phyloP scores from a whole-genome alignment of 176 grass and related monocot genomes.

The Aegilops tauschii region DNA sequence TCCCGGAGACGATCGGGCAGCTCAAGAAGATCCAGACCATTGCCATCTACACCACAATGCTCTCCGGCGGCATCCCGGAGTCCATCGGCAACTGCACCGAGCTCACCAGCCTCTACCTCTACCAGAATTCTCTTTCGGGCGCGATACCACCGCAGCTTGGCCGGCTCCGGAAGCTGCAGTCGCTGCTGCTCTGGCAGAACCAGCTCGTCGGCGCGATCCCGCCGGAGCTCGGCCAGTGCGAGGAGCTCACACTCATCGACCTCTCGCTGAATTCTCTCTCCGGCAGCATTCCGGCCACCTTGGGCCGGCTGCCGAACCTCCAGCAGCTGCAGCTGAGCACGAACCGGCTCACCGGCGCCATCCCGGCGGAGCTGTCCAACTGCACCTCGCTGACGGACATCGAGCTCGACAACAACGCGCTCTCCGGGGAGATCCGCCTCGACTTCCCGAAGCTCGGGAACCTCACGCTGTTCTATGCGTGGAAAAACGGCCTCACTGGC shows the following conservation, averaged over 20 bases:
- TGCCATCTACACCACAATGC: conserved; percentile 81
- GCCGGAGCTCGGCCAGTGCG: conserved; percentile 68
- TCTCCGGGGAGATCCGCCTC: conserved; percentile 73
- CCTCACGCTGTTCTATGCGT: conserved; percentile 95
- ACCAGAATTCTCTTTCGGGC: conserved; percentile 87
- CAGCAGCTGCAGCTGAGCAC: conserved; percentile 93
- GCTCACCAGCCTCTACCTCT: conserved; percentile 82
- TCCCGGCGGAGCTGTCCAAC: conserved; percentile 78
- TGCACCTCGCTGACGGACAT: conserved; percentile 74
- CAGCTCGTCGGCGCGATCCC: conserved; percentile 72
- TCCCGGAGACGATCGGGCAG: conserved; percentile 78
- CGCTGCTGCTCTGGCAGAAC: conserved; percentile 96
- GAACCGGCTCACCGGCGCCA: conserved; percentile 72
- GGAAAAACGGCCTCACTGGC: conserved; percentile 90
- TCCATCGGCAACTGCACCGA: conserved; percentile 88
- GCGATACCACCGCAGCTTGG: conserved; percentile 62
- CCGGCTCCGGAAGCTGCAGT: conserved; percentile 60
- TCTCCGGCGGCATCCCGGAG: conserved; percentile 77
- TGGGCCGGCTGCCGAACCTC: conserved; percentile 58
- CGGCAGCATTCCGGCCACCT: conserved; percentile 58
- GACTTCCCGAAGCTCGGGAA: conserved; percentile 63
- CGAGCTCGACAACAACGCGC: conserved; percentile 88
- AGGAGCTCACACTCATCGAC: conserved; percentile 61
- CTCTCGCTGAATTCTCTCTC: conserved; percentile 79
- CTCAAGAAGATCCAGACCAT: conserved; percentile 88